Conservation (phyloP, 2,329 filamentous ascomycete species). For the Colletotrichum siamense region DNA sequence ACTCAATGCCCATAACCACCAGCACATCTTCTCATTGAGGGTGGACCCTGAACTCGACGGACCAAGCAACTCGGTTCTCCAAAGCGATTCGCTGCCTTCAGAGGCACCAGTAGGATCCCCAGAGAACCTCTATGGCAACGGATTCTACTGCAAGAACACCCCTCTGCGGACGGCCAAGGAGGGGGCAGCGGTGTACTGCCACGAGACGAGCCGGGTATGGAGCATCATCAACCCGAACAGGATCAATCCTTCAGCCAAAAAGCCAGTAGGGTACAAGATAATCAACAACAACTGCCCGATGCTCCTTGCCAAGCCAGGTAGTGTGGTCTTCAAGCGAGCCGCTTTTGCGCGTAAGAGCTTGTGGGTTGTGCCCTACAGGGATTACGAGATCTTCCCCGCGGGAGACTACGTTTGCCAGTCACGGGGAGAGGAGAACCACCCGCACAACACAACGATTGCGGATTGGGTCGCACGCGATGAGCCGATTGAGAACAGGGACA, state of each 20-base stretch:
- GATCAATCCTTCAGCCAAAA: slow-evolving; percentile 52
- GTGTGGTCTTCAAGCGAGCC: slow-evolving; percentile 6
- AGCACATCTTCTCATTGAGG: slow-evolving; percentile 60
- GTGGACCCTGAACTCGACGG: slow-evolving; percentile 32
- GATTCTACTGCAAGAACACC: slow-evolving; percentile 57
- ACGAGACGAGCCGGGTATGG: slow-evolving; percentile 18
- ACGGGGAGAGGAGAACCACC: slow-evolving; percentile 30
- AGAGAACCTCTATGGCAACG: slow-evolving; percentile 78
- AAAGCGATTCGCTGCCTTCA: slow-evolving; percentile 70
- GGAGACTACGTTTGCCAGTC: neutral
- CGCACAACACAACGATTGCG: slow-evolving; percentile 50
- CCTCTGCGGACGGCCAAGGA: slow-evolving; percentile 27
- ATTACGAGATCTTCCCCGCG: neutral
- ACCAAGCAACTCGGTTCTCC: slow-evolving; percentile 69
- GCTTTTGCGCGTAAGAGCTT: slow-evolving; percentile 1
- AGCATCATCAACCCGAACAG: slow-evolving; percentile 54
- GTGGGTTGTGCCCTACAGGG: neutral
- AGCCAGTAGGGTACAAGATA: slow-evolving; percentile 26
- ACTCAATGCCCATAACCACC: slow-evolving; percentile 61
- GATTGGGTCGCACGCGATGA: slow-evolving; percentile 37
- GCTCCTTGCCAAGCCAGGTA: slow-evolving; percentile 3
- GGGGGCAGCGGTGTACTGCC: slow-evolving; percentile 26
- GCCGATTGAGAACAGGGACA: slow-evolving; percentile 58
- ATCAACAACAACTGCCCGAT: slow-evolving; percentile 4
- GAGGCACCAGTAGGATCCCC: slow-evolving; percentile 67